phyloP scores from a whole-genome alignment of 768 basidiomycete genomes.

The Inosperma sp. region DNA sequence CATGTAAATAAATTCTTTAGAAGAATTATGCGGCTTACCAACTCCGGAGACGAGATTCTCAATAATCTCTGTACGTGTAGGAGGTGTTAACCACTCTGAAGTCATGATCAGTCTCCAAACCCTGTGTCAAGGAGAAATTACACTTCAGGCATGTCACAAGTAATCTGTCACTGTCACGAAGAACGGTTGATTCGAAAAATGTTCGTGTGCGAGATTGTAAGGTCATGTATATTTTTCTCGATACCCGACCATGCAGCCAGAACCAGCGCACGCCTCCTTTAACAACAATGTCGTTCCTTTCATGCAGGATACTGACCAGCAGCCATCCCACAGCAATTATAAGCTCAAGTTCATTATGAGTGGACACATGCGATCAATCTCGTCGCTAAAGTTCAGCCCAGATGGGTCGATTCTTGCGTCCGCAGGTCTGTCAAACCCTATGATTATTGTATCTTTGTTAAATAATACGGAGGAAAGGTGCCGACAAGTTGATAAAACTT shows the following conservation, averaged over 20 bases:
- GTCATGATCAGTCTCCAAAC: constrained; percentile 36
- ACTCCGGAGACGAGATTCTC: constrained; percentile 90
- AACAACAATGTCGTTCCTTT: not conserved
- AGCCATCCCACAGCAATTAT: constrained; percentile 35
- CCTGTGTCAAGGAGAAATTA: constrained; percentile 28
- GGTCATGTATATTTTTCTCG: not conserved
- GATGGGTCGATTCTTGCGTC: constrained; percentile 81
- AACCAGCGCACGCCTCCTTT: not conserved
- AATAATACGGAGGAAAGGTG: constrained; percentile 53
- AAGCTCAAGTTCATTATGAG: constrained; percentile 56
- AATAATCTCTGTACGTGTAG: constrained; percentile 80
- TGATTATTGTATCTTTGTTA: constrained; percentile 14
- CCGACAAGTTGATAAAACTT: constrained; percentile 78
- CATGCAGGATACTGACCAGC: not conserved
- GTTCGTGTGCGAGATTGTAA: no score
- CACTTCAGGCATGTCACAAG: constrained; percentile 21
- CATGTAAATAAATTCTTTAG: constrained; percentile 5
- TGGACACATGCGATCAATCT: constrained; percentile 81
- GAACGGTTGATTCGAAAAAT: no score
- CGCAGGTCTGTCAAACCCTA: constrained; percentile 49
- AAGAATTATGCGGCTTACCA: constrained; percentile 44
- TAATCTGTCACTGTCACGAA: not conserved
- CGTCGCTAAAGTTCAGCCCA: constrained; percentile 84
- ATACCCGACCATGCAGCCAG: constrained; percentile 7
- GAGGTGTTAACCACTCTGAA: constrained; percentile 67